Evolutionary conservation across 2,329 filamentous ascomycete species (phyloP).

Genomic region (Geosmithia morbida): DNA sequence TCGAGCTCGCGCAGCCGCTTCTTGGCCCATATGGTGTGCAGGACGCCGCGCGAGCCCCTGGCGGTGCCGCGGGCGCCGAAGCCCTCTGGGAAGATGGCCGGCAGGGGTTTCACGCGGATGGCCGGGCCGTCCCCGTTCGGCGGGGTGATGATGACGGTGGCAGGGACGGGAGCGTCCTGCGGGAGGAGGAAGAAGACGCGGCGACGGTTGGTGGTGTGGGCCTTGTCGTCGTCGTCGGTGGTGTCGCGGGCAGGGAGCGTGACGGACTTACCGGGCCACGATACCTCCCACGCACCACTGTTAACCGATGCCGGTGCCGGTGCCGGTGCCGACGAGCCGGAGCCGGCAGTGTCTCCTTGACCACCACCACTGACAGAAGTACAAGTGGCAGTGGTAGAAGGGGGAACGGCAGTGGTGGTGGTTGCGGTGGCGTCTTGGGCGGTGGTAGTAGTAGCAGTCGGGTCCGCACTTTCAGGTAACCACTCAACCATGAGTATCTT

Average conservation of each 20-base stretch:
- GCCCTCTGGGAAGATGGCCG: slow-evolving; percentile 72
- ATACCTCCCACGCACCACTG: slow-evolving; percentile 51
- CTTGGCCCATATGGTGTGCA: slow-evolving; percentile 87
- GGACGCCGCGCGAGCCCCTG: slow-evolving; percentile 64
- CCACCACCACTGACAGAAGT: too few species aligned
- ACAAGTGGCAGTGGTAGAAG: slow-evolving; percentile 1
- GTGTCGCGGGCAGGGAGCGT: slow-evolving; percentile 51
- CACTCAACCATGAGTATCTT: slow-evolving; percentile 93
- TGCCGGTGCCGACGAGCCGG: neutral
- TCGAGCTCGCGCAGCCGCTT: slow-evolving; percentile 62
- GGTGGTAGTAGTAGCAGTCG: too few species aligned
- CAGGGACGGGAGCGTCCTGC: slow-evolving; percentile 55
- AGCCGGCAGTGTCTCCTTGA: slow-evolving; percentile 1
- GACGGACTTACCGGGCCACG: slow-evolving; percentile 68
- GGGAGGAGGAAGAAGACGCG: slow-evolving; percentile 73
- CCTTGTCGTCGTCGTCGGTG: slow-evolving; percentile 11
- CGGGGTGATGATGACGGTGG: slow-evolving; percentile 51
- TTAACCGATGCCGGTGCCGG: too few species aligned
- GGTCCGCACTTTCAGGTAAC: slow-evolving; percentile 29
- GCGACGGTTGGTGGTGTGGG: slow-evolving; percentile 21
- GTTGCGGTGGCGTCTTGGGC: neutral
- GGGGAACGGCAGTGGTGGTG: neutral
- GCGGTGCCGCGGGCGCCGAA: slow-evolving; percentile 37
- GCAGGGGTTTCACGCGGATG: slow-evolving; percentile 60
- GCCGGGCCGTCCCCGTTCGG: slow-evolving; percentile 12